phyloP scores from a whole-genome alignment of 164 flowering plant species.

The Aristolochia californica region DNA sequence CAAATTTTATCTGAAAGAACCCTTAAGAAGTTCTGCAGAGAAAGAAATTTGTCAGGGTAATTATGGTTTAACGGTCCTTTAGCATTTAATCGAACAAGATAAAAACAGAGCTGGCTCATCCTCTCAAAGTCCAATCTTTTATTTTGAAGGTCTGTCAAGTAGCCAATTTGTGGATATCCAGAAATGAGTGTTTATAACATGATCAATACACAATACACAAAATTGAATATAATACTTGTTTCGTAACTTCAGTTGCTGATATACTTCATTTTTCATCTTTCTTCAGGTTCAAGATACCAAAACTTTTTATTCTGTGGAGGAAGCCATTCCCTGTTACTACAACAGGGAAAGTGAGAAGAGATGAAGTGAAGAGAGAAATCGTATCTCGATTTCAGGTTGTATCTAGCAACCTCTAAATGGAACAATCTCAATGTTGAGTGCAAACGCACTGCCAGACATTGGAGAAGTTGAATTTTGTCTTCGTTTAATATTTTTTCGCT shows the following conservation, averaged over 20 bases:
- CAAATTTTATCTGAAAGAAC: slow-evolving; percentile 26
- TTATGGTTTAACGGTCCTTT: not conserved
- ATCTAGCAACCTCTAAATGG: slow-evolving; percentile 34
- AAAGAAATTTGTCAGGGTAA: slow-evolving; percentile 56
- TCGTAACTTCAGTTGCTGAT: no score
- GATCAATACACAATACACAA: no score
- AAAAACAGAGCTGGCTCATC: no score
- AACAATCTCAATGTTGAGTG: not conserved
- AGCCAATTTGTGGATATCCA: no score
- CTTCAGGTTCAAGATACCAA: slow-evolving; percentile 78
- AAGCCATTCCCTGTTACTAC: slow-evolving; percentile 60
- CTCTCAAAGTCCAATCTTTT: no score
- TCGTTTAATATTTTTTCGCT: not conserved
- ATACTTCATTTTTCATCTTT: not conserved
- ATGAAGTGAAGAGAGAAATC: slow-evolving; percentile 38
- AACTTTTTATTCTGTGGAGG: slow-evolving; percentile 43
- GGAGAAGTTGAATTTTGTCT: not conserved
- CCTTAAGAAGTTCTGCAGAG: slow-evolving; percentile 43
- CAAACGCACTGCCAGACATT: not conserved
- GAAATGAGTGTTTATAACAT: no score
- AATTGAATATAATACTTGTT: no score
- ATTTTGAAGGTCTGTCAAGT: no score
- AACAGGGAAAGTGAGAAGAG: slow-evolving; percentile 65
- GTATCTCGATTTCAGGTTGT: slow-evolving; percentile 19
- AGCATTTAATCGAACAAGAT: no score